phyloP scores from a whole-genome alignment of 306 rosid species.

The Cicer yamashitae region DNA sequence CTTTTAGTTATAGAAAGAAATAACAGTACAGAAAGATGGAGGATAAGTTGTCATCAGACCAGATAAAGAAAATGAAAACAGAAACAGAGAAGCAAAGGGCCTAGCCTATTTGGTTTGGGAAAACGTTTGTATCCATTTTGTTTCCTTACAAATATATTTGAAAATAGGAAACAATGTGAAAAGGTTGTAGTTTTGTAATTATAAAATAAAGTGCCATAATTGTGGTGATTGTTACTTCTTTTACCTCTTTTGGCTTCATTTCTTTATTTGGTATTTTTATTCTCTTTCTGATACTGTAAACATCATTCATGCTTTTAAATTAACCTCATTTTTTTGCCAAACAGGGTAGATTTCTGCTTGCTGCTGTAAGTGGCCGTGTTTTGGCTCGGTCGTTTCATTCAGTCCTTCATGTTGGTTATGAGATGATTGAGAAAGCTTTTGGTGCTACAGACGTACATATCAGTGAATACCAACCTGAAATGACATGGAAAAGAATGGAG shows the following conservation, averaged over 20 bases:
- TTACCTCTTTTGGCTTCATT: conserved; percentile 7
- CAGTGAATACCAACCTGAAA: conserved; percentile 83
- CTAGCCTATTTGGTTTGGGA: background rate
- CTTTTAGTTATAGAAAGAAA: background rate
- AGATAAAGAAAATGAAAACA: background rate
- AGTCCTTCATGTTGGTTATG: conserved; percentile 86
- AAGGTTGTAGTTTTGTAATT: background rate
- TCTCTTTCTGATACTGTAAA: conserved; percentile 6
- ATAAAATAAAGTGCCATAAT: background rate
- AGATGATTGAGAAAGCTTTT: conserved; percentile 95
- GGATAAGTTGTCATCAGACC: background rate
- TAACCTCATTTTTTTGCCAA: conserved; percentile 35
- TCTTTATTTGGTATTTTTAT: conserved; percentile 20
- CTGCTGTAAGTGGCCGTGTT: conserved; percentile 97
- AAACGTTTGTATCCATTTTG: background rate
- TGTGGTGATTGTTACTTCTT: conserved; percentile 1
- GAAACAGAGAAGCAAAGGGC: background rate
- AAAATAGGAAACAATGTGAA: background rate
- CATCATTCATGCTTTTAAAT: conserved; percentile 40
- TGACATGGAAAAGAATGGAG: conserved; percentile 96
- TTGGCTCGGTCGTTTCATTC: conserved; percentile 97
- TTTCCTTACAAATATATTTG: background rate
- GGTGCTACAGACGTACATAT: conserved; percentile 63
- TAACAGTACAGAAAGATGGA: background rate
- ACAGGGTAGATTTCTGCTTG: conserved; percentile 98